Evolutionary conservation across 768 basidiomycete species (phyloP), one percentile per base, ranked within the genome.

Genomic region (Clavulina sp.): DNA sequence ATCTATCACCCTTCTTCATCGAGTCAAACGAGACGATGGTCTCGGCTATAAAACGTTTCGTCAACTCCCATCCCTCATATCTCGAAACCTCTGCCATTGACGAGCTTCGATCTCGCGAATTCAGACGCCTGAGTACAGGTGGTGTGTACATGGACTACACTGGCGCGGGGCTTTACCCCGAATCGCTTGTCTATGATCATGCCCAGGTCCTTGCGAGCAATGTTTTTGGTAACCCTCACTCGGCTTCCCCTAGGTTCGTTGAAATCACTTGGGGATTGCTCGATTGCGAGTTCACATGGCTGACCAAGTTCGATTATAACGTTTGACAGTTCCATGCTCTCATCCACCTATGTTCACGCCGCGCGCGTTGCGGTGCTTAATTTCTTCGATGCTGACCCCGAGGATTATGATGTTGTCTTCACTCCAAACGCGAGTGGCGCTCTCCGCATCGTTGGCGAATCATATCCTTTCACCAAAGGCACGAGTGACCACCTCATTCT

Each of bases 381-480:
- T 4, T 86, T 84, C 66, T 84, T 89, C 62, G 70, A 72, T 34
- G 86, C 85, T 18, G 73, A 82, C 4, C 70, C 73, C 23, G 82
- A 79, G 0, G 47, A 59, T 4, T 88, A 85, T 61, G 77, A 81
- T 7, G 84, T 87, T 50, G 69, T 88, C 46, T 88, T 87, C 64
- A 87, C 84, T 3, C 66, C 80, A 5, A 88, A 88, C 60, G 80
- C 85, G 4, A 78, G 79, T 5, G 80, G 71, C 4, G 84, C 85
- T 0, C 69, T 89, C 58, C 87, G 86, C 60, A 71, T 89, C 30
- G 73, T 88, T 36, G 86, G 84, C 31, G 85, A 89, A 63, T 70
- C 83, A 0, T 89, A 78, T 58, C 82, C 81, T 0, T 88, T 86
- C 59, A 63, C 61, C 3, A 65, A 66, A 34, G 72, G 69, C 19